phyloP scores from a whole-genome alignment of 2,329 filamentous ascomycete species.

The Diplodia mutila region DNA sequence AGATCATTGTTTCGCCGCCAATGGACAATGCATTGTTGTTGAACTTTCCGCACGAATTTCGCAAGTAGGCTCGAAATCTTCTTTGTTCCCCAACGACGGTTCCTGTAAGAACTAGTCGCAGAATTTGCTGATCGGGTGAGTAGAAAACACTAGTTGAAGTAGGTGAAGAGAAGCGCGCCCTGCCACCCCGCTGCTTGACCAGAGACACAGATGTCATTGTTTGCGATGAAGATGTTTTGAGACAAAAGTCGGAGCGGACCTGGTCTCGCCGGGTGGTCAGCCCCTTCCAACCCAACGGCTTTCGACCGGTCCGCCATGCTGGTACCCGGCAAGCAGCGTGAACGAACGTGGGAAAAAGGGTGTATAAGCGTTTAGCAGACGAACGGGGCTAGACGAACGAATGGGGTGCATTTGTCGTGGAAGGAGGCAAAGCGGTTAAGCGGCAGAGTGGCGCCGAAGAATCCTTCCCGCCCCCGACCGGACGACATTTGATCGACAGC shows the following conservation, averaged over 20 bases:
- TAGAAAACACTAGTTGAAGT: no score
- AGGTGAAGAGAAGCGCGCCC: no score
- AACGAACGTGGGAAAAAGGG: not conserved
- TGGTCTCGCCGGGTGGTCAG: not conserved
- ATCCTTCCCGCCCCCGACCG: not conserved
- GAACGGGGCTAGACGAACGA: not conserved
- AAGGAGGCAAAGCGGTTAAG: slow-evolving; percentile 8
- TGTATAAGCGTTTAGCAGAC: not conserved
- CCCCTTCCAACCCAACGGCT: not conserved
- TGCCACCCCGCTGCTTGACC: no score
- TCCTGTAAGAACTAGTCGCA: not conserved
- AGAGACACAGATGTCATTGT: no score
- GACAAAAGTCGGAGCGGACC: no score
- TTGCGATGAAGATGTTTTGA: no score
- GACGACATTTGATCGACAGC: slow-evolving; percentile 14
- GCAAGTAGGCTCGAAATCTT: not conserved
- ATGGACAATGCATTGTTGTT: not conserved
- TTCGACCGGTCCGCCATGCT: not conserved
- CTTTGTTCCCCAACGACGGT: not conserved
- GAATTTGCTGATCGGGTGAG: no score
- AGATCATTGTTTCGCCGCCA: not conserved
- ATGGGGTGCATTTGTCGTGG: not conserved
- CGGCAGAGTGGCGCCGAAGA: not conserved
- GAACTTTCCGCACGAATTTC: not conserved
- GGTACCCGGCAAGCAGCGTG: slow-evolving; percentile 5